A percentile compares a stretch with the other conserved stretches of the same genome.
phyloP scores from a whole-genome alignment of 202 grass and related monocot species.

The Eragrostis tef region DNA sequence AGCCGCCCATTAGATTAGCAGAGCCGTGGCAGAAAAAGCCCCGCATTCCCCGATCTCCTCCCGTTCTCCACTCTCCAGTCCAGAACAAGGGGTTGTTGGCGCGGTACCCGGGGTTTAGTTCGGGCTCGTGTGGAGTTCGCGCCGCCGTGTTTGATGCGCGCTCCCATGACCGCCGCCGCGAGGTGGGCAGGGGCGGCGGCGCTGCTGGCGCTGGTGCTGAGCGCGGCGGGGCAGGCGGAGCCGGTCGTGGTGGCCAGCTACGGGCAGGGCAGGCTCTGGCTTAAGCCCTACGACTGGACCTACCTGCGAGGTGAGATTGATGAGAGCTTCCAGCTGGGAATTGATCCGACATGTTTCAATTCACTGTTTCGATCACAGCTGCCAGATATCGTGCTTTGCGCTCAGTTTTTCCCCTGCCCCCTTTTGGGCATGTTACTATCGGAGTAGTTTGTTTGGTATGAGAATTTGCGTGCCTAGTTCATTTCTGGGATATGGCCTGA shows the following conservation, averaged over 20 bases:
- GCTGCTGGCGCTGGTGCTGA: constrained; percentile 22
- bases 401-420: not conserved
- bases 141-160: not conserved
- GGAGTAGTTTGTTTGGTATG: not conserved
- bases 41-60: not conserved
- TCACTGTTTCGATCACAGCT: not conserved
- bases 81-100: not conserved
- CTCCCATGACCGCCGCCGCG: constrained; percentile 1
- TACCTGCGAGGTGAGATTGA: constrained; percentile 91
- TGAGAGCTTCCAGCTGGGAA: no score
- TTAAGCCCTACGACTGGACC: constrained; percentile 85
- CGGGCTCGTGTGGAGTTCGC: constrained; percentile 2
- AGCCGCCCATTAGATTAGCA: not conserved
- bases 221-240: constrained; percentile 29
- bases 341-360: not conserved
- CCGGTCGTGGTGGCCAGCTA: constrained; percentile 66
- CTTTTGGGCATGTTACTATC: not conserved
- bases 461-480: not conserved
- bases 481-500: not conserved
- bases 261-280: constrained; percentile 58
- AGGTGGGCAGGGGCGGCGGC: not conserved
- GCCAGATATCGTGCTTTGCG: not conserved
- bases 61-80: not conserved
- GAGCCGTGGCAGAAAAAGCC: constrained; percentile 17
- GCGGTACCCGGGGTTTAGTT: constrained; percentile 21